Evolutionary conservation across 371 early-diverging fungal species (phyloP).

Genomic region (Mortierella sp.): DNA sequence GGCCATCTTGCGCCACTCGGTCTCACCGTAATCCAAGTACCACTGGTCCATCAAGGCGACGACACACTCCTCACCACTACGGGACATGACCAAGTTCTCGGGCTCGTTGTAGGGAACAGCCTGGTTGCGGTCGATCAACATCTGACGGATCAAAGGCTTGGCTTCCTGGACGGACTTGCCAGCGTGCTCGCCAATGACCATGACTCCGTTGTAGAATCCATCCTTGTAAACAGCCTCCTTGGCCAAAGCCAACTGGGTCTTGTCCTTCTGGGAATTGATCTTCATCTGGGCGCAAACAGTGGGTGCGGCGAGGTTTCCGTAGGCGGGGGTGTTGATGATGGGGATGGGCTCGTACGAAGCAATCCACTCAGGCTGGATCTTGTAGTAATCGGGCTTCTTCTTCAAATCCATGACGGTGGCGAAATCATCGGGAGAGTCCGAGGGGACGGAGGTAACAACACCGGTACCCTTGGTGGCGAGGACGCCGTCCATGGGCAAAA

Average conservation of each 20-base stretch:
- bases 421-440: constrained; percentile 98
- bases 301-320: constrained; percentile 89
- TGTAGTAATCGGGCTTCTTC: constrained; percentile 95
- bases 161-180: constrained; percentile 94
- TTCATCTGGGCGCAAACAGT: constrained; percentile 90
- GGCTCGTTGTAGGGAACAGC: constrained; percentile 98
- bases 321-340: constrained; percentile 89
- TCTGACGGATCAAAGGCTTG: constrained; percentile 86
- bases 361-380: constrained; percentile 92
- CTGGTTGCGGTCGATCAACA: constrained; percentile 76
- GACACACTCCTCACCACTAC: constrained; percentile 99
- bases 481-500: constrained; percentile 97
- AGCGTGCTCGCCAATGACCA: constrained; percentile 86
- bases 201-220: constrained; percentile 95
- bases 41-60: constrained; percentile 99
- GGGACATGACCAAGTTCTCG: constrained; percentile 94
- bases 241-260: constrained; percentile 89
- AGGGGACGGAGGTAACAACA: constrained; percentile 98
- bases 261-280: constrained; percentile 97
- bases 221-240: constrained; percentile 98
- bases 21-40: constrained; percentile 99
- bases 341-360: constrained; percentile 85
- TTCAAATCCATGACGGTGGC: constrained; percentile 90
- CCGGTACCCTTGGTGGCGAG: constrained; percentile 97
- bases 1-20: constrained; percentile 89